phyloP scores from a whole-genome alignment of 2,329 filamentous ascomycete species.

The Corinectria fuckeliana region DNA sequence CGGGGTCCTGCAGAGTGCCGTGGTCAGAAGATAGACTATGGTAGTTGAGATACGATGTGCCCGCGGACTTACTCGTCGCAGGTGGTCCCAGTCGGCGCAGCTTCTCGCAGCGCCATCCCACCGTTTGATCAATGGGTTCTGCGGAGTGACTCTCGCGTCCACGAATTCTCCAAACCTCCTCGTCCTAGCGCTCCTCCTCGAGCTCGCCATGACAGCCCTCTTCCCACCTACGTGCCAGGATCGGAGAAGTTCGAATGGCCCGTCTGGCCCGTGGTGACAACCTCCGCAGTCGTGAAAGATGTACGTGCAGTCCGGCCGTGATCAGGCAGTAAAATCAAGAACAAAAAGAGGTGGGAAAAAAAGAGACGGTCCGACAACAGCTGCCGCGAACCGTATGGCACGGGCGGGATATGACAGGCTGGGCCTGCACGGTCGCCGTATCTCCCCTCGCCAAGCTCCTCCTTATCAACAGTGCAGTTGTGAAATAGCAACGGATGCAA shows the following conservation, averaged over 20 bases:
- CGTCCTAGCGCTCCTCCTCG: constrained; percentile 24
- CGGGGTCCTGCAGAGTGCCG: constrained; percentile 63
- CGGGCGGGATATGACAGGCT: constrained; percentile 28
- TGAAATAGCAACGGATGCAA: not conserved
- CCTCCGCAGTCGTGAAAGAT: constrained; percentile 7
- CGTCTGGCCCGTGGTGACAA: not conserved
- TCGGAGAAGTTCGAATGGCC: not conserved
- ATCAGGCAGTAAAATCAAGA: not conserved
- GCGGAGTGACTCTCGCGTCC: constrained; percentile 33
- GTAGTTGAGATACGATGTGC: not conserved
- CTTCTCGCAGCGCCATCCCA: constrained; percentile 59
- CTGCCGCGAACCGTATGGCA: constrained; percentile 20
- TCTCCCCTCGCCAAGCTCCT: not conserved
- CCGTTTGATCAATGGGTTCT: constrained; percentile 45
- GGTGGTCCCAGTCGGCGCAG: constrained; percentile 53
- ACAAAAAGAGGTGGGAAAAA: constrained; percentile 5
- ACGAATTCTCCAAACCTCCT: constrained; percentile 38
- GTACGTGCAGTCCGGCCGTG: not conserved
- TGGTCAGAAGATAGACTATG: not conserved
- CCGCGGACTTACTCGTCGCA: constrained; percentile 52
- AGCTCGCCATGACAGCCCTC: constrained; percentile 15
- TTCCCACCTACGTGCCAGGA: not conserved
- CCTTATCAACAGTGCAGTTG: not conserved
- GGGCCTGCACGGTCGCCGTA: constrained; percentile 9
- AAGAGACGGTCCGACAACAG: constrained; percentile 12